These are phyloP conservation scores for Lomentospora prolificans DNA, from an alignment of 2,329 filamentous ascomycete genomes.

Conservation along the genomic window DNA sequence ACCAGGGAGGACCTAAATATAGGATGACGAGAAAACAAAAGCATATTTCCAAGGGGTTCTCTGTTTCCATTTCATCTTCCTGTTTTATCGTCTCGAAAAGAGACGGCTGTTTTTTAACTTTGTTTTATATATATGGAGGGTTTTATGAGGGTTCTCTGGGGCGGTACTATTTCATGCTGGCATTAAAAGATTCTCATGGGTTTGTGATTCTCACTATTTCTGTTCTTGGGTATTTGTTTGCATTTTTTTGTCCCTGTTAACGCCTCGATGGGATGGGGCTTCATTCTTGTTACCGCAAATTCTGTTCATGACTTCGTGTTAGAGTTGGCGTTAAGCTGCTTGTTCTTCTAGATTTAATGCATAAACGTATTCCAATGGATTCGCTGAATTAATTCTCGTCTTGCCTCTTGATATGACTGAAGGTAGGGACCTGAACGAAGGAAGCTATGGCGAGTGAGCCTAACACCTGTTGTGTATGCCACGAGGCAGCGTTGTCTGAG, in stretches of 20 bases:
- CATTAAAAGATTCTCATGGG: not conserved
- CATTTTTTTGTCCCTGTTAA: not conserved
- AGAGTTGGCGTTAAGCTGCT: not conserved
- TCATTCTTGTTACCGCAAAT: not conserved
- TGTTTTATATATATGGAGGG: not conserved
- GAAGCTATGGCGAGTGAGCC: no score
- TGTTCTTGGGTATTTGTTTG: not conserved
- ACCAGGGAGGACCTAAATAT: not conserved
- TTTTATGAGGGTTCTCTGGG: not conserved
- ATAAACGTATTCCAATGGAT: not conserved
- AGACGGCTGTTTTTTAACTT: not conserved
- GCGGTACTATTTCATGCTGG: not conserved
- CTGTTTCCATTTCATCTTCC: not conserved
- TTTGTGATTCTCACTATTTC: not conserved
- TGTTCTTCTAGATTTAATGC: not conserved
- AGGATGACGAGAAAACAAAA: slow-evolving; percentile 2
- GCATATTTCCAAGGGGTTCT: not conserved
- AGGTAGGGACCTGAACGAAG: no score
- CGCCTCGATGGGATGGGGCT: not conserved
- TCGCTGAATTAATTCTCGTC: no score
- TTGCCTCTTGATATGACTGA: no score
- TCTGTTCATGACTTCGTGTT: not conserved
- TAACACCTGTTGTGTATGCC: no score
- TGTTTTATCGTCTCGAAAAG: not conserved
- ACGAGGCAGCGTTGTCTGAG: no score